phyloP scores from a whole-genome alignment of 768 basidiomycete species.

The Leucocoprinus birnbaumii region DNA sequence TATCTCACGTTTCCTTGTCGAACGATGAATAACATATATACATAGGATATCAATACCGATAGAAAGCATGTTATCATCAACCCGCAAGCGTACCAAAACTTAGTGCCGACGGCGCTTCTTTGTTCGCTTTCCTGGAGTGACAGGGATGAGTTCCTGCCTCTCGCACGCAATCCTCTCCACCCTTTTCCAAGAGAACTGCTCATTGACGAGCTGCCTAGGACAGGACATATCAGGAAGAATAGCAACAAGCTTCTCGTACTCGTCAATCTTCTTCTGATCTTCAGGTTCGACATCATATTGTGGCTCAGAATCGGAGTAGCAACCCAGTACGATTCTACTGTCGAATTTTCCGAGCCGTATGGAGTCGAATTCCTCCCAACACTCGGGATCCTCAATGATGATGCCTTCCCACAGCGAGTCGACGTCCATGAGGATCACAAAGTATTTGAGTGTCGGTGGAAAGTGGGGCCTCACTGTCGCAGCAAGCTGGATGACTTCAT shows the following conservation, averaged over 20 bases:
- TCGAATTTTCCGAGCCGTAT: neutral
- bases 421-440: neutral
- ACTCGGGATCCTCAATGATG: neutral
- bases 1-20: no score
- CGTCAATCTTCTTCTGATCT: neutral
- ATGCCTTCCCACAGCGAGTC: neutral
- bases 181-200: no score
- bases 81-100: no score
- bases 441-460: neutral
- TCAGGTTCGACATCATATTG: neutral
- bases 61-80: no score
- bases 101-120: no score
- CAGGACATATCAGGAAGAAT: neutral
- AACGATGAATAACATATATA: no score
- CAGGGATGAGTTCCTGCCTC: no score
- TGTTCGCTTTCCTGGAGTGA: no score
- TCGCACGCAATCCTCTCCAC: no score
- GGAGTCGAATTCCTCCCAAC: neutral
- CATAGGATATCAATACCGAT: no score
- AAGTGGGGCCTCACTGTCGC: neutral
- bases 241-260: neutral
- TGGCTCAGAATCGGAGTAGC: neutral
- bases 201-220: no score
- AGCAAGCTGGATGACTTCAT: neutral
- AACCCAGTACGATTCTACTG: neutral